These are phyloP conservation scores for Harringtonia lauricola DNA, from an alignment of 2,329 filamentous ascomycete species.

Conservation along the genomic window DNA sequence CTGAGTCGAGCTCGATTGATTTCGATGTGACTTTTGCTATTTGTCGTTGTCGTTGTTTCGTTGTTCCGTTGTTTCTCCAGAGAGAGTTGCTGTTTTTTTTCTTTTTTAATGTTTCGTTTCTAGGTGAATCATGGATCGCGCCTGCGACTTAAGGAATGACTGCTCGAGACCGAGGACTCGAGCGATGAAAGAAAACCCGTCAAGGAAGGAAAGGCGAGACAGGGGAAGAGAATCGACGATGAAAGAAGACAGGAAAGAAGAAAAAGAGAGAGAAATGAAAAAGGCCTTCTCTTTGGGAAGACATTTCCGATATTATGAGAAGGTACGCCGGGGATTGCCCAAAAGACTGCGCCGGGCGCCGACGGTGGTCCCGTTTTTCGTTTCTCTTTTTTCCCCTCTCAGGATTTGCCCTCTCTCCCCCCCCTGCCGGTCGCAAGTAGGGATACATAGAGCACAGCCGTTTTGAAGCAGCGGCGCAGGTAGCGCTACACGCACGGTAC, in stretches of 20 bases:
- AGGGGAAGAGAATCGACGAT: neutral
- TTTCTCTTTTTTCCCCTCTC: neutral
- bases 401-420: neutral
- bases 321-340: too few relatives aligned
- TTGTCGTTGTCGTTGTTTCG: neutral
- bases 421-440: too few relatives aligned
- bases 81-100: neutral
- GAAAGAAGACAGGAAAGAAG: neutral
- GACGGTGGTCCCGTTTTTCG: too few relatives aligned
- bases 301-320: neutral
- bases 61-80: neutral
- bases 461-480: neutral
- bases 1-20: too few relatives aligned
- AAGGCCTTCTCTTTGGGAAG: too few relatives aligned
- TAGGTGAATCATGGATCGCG: neutral
- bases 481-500: too few relatives aligned
- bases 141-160: slow-evolving; percentile 2
- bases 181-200: neutral
- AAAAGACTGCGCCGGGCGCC: too few relatives aligned
- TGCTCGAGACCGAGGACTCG: neutral
- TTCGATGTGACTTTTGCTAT: neutral
- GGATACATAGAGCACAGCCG: neutral
- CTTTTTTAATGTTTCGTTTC: neutral
- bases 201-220: neutral
- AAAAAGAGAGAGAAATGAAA: slow-evolving; percentile 1